A percentile compares a stretch with the other conserved stretches of the same genome.
phyloP scores from a whole-genome alignment of 2,329 filamentous ascomycete species.

The Paecilomyces variotii region DNA sequence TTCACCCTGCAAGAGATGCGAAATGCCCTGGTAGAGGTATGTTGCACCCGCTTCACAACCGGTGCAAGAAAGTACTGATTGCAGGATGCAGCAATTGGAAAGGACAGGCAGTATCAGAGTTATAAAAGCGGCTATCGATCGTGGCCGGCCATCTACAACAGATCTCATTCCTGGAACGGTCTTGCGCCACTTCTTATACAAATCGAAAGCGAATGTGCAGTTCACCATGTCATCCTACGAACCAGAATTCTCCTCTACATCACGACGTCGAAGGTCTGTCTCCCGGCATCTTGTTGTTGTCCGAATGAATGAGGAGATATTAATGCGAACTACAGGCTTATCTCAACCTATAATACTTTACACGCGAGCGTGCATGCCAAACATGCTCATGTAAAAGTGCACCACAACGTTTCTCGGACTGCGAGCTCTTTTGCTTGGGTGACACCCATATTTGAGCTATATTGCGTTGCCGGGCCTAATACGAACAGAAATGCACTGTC shows the following conservation, averaged over 20 bases:
- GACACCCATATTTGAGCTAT: slow-evolving; percentile 86
- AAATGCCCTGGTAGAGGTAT: slow-evolving; percentile 50
- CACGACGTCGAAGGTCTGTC: slow-evolving; percentile 56
- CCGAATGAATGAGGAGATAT: background rate
- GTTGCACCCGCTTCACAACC: slow-evolving; percentile 20
- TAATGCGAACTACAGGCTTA: slow-evolving; percentile 43
- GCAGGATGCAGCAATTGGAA: slow-evolving; percentile 52
- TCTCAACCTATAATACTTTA: slow-evolving; percentile 77
- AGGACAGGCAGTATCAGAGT: slow-evolving; percentile 66
- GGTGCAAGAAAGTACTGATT: slow-evolving; percentile 4
- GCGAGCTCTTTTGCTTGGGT: slow-evolving; percentile 81
- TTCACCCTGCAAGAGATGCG: slow-evolving; percentile 73
- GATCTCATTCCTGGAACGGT: slow-evolving; percentile 74
- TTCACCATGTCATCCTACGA: slow-evolving; percentile 83
- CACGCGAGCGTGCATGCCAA: slow-evolving; percentile 81
- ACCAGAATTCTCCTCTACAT: slow-evolving; percentile 54
- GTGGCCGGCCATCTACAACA: slow-evolving; percentile 62
- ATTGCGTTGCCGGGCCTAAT: slow-evolving; percentile 78
- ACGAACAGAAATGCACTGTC: slow-evolving; percentile 59
- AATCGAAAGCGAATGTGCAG: slow-evolving; percentile 88
- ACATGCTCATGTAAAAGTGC: slow-evolving; percentile 74
- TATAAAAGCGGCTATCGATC: slow-evolving; percentile 62
- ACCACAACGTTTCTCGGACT: slow-evolving; percentile 69
- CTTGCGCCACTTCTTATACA: slow-evolving; percentile 90
- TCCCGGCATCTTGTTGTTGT: slow-evolving; percentile 4